phyloP scores from a whole-genome alignment of 2,329 filamentous ascomycete species.

The Tolypocladium ophioglossoides region DNA sequence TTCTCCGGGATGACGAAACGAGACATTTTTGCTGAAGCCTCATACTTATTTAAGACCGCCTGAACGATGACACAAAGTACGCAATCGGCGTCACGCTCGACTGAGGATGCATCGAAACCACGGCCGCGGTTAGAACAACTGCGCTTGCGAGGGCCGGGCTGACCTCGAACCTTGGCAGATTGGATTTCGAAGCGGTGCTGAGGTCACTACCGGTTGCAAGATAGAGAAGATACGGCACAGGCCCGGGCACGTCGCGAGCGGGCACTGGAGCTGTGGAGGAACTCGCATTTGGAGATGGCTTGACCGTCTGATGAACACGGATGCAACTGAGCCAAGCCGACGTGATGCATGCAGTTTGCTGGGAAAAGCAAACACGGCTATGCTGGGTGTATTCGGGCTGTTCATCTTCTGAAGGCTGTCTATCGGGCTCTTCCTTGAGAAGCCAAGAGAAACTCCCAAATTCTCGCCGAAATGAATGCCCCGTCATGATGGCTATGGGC shows the following conservation, averaged over 20 bases:
- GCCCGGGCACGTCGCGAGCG: not conserved
- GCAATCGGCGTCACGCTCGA: not conserved
- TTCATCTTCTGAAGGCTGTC: not conserved
- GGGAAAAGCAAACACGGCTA: not conserved
- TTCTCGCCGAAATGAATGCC: slow-evolving; percentile 12
- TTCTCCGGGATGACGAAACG: not conserved
- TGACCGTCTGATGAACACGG: not conserved
- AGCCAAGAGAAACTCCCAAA: slow-evolving; percentile 14
- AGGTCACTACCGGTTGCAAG: too few species aligned
- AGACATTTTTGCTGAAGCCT: not conserved
- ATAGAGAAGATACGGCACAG: not conserved
- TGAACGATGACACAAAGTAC: too few species aligned
- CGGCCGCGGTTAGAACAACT: not conserved
- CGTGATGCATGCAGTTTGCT: not conserved
- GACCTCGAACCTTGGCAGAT: not conserved
- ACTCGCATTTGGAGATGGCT: not conserved
- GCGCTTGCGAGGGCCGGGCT: not conserved
- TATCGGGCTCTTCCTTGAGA: not conserved
- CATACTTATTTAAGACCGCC: too few species aligned
- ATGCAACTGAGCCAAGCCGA: not conserved
- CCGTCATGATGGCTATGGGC: slow-evolving; percentile 17
- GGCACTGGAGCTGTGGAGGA: not conserved
- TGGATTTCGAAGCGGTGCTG: too few species aligned
- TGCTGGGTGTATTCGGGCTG: not conserved
- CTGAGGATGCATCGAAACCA: not conserved